These are phyloP conservation scores for Theileria annulata DNA, from an alignment of 169 alveolate species.

Conservation along the genomic window DNA sequence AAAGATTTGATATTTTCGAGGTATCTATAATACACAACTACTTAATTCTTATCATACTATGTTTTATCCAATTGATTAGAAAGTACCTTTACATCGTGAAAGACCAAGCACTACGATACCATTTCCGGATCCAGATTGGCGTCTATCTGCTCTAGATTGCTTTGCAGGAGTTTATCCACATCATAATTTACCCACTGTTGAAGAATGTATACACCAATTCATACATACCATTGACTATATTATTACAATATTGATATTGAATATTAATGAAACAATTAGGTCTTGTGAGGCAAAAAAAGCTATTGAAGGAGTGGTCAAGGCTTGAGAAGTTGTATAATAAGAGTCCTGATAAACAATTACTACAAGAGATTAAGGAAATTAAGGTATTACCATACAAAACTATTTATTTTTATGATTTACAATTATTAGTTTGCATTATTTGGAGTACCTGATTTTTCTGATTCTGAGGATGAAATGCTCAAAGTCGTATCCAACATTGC, in stretches of 20 bases:
- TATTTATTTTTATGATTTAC: background rate
- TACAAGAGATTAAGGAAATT: slow-evolving; percentile 34
- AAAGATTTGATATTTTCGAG: slow-evolving; percentile 46
- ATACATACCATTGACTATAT: background rate
- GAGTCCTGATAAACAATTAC: slow-evolving; percentile 19
- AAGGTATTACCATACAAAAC: slow-evolving; percentile 9
- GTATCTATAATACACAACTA: background rate
- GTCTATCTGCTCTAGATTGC: slow-evolving; percentile 71
- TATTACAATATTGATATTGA: too few species aligned
- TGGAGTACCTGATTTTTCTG: slow-evolving; percentile 27
- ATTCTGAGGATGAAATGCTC: slow-evolving; percentile 18
- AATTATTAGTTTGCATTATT: slow-evolving; percentile 24
- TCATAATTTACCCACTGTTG: slow-evolving; percentile 17
- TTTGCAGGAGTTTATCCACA: slow-evolving; percentile 68
- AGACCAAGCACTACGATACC: slow-evolving; percentile 64
- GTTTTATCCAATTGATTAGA: background rate
- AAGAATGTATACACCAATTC: slow-evolving; percentile 39
- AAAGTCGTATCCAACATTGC: slow-evolving; percentile 44
- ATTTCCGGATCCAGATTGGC: slow-evolving; percentile 71
- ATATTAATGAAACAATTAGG: slow-evolving; percentile 7
- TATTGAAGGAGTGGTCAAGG: slow-evolving; percentile 63
- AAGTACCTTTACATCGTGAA: slow-evolving; percentile 25
- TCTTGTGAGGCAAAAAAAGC: slow-evolving; percentile 37
- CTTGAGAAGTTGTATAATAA: slow-evolving; percentile 48
- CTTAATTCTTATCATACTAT: background rate